A percentile compares a stretch with the other conserved stretches of the same genome.
These are phyloP conservation scores for Westerdykella sp. DNA, from an alignment of 2,329 filamentous ascomycete genomes.

Conservation along the genomic window DNA sequence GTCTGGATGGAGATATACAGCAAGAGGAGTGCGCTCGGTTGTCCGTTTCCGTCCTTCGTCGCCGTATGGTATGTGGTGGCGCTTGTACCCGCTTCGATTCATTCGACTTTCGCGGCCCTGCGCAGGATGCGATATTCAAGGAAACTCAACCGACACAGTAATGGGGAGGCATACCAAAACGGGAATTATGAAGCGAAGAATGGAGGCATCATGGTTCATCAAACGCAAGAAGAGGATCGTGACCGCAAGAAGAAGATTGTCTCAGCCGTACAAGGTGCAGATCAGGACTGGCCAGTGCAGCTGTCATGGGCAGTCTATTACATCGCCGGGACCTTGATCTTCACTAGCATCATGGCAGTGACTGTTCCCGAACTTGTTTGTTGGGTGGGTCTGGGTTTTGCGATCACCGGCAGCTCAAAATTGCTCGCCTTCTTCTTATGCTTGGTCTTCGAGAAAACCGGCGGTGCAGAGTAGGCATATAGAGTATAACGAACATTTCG, in stretches of 20 bases:
- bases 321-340: conserved; percentile 28
- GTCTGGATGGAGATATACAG: conserved; percentile 25
- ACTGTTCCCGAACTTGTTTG: conserved; percentile 26
- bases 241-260: conserved; percentile 8
- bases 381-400: conserved; percentile 22
- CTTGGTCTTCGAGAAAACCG: conserved; percentile 10
- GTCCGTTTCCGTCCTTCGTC: conserved; percentile 21
- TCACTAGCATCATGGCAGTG: conserved; percentile 31
- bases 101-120: conserved; percentile 11
- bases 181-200: neutral
- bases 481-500: too few relatives aligned
- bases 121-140: conserved; percentile 3
- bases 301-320: conserved; percentile 31
- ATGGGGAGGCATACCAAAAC: neutral
- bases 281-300: conserved; percentile 26
- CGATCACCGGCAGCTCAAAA: conserved; percentile 20
- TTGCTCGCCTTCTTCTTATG: conserved; percentile 36
- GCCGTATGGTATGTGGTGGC: conserved; percentile 20
- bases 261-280: conserved; percentile 21
- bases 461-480: neutral
- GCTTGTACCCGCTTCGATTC: conserved; percentile 21
- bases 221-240: neutral
- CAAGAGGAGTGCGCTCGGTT: conserved; percentile 29
- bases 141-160: neutral
- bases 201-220: neutral